Evolutionary conservation across 2,329 filamentous ascomycete genomes (phyloP), one percentile per base, ranked within the genome.

Genomic region (Alternaria sp.): DNA sequence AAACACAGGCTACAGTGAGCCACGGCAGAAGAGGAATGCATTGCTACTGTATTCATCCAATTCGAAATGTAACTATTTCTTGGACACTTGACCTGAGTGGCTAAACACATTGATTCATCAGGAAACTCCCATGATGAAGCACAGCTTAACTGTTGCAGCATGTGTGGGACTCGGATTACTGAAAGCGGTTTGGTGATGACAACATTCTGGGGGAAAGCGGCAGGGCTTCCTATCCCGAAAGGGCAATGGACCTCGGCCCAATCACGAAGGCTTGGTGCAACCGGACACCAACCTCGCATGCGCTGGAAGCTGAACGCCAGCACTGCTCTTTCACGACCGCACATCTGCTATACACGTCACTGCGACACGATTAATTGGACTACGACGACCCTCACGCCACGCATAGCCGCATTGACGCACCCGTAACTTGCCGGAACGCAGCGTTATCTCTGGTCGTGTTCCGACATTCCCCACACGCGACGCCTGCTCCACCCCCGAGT

Each of bases 211-310:
- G 37, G 46, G 44, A 49, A 46, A 46, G 61, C 51, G 57, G 23
- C 45, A 64, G 60, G 63, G 41, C 49, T 30, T 54, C 44, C n/a
- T 58, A 51, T 63, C 66, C 65, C 59, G 49, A 67, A 59, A n/a
- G 44, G 66, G 66, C 60, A 63, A 63, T 58, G 51, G 56, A 69
- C 64, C 64, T 71, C 64, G 66, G 66, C 59, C 64, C 62, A 65
- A 60, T 58, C 60, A 63, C 64, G 53, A 45, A 25, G 23, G 51
- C 55, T 25, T 28, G 51, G 55, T 50, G 54, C 57, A 45, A 41
- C 49, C 55, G 37, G 43, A 55, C 45, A 63, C 66, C 68, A 63
- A 57, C 57, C 64, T 55, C 60, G 60, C 59, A 50, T 46, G 60
- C 37, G 58, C 30, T 45, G 58, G n/a, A 55, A 6, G 33, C 44